A percentile compares a stretch with the other conserved stretches of the same genome.
phyloP scores from a whole-genome alignment of 768 basidiomycete genomes.

The Paxillus ammoniavirescens region DNA sequence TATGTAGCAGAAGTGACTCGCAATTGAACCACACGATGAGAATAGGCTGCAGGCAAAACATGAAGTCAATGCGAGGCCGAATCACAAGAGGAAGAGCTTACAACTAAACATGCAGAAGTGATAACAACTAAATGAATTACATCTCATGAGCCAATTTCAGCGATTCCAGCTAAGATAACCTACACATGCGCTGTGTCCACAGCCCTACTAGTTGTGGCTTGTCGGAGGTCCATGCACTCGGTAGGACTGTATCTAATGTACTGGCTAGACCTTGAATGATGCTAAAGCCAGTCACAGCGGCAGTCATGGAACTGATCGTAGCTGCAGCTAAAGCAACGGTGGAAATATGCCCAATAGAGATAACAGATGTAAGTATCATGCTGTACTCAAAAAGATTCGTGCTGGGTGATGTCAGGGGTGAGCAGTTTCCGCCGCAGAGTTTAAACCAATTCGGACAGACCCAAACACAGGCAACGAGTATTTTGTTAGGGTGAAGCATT shows the following conservation, averaged over 20 bases:
- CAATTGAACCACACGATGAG: constrained; percentile 53
- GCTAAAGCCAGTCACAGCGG: constrained; percentile 48
- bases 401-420: constrained; percentile 30
- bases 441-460: constrained; percentile 36
- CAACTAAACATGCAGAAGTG: constrained; percentile 59
- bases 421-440: background rate
- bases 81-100: constrained; percentile 32
- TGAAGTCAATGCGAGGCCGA: background rate
- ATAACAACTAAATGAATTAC: background rate
- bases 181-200: constrained; percentile 84
- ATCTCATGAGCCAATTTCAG: no score
- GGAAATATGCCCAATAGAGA: constrained; percentile 85
- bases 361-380: constrained; percentile 73
- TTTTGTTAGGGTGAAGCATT: constrained; percentile 52
- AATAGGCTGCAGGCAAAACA: constrained; percentile 39
- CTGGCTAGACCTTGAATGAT: constrained; percentile 78
- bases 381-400: constrained; percentile 83
- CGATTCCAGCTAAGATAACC: constrained; percentile 21
- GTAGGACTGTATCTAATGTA: constrained; percentile 86
- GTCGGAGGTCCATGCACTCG: constrained; percentile 86
- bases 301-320: constrained; percentile 66
- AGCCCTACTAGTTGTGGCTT: constrained; percentile 81
- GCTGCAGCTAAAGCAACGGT: constrained; percentile 84
- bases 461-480: constrained; percentile 69
- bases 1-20: constrained; percentile 65